Conservation (phyloP, 1,284 basidiomycete species). For the Cryptococcus jaspeensis region DNA sequence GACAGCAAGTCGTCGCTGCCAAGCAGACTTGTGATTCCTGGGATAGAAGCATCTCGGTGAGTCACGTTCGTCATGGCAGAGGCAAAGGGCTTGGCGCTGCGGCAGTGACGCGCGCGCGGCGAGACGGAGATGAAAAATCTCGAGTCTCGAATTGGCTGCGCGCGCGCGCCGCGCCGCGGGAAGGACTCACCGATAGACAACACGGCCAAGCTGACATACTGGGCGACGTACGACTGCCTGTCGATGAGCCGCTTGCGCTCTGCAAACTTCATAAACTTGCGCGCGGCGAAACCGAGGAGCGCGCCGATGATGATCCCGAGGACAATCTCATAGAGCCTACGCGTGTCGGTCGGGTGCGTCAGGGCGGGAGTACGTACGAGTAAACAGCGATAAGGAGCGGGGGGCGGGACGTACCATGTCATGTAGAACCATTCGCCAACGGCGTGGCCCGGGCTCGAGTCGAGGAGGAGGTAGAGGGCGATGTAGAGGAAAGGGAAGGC, state of each 20-base stretch:
- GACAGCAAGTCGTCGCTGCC: constrained; percentile 94
- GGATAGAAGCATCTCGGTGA: constrained; percentile 27
- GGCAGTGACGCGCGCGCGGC: background rate
- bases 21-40: constrained; percentile 74
- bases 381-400: background rate
- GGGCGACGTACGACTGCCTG: constrained; percentile 89
- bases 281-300: constrained; percentile 74
- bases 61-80: background rate
- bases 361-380: constrained; percentile 1
- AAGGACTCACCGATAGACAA: constrained; percentile 69
- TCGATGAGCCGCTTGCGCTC: constrained; percentile 88
- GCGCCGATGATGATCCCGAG: constrained; percentile 79
- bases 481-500: constrained; percentile 94
- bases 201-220: constrained; percentile 78
- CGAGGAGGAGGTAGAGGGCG: constrained; percentile 82
- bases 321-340: constrained; percentile 67
- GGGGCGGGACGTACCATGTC: constrained; percentile 61
- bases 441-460: constrained; percentile 64
- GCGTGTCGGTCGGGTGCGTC: background rate
- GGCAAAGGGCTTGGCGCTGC: background rate
- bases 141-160: background rate
- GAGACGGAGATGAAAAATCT: background rate
- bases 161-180: constrained; percentile 61
- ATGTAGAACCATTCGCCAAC: constrained; percentile 66
- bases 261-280: constrained; percentile 94